Evolutionary conservation across 805 yeast species (phyloP).

Genomic region (Metschnikowia lachancei): DNA sequence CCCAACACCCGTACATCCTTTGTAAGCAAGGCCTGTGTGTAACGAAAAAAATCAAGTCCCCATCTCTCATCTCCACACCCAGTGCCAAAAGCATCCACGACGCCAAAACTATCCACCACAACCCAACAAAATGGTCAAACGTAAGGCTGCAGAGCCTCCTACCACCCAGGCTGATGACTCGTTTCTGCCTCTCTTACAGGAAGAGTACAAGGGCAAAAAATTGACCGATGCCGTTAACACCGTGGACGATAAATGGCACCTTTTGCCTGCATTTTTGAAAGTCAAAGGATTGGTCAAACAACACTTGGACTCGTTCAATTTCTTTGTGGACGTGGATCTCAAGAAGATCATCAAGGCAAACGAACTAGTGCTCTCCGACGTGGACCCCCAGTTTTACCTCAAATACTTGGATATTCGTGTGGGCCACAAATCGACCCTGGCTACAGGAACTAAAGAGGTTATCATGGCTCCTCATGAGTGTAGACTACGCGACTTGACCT

Average conservation of each 20-base stretch:
- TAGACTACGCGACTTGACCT: constrained; percentile 87
- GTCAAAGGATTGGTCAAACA: constrained; percentile 96
- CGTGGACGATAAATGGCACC: constrained; percentile 95
- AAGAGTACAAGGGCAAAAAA: constrained; percentile 80
- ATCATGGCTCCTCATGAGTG: constrained; percentile 91
- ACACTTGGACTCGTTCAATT: constrained; percentile 96
- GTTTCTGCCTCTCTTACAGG: constrained; percentile 74
- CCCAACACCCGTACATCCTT: constrained; percentile 22
- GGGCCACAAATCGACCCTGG: constrained; percentile 68
- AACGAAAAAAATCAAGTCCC: background rate
- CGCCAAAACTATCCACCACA: background rate
- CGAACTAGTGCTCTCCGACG: constrained; percentile 84
- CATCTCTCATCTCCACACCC: constrained; percentile 3
- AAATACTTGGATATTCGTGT: constrained; percentile 91
- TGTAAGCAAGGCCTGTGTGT: background rate
- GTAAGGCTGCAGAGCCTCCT: constrained; percentile 14
- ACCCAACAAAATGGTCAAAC: constrained; percentile 13
- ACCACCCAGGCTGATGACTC: constrained; percentile 46
- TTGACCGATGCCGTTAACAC: constrained; percentile 86
- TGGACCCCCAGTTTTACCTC: constrained; percentile 93
- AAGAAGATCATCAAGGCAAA: constrained; percentile 91
- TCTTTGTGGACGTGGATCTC: constrained; percentile 89
- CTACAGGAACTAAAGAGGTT: constrained; percentile 52
- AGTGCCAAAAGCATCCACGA: background rate
- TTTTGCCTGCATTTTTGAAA: constrained; percentile 90